phyloP scores from a whole-genome alignment of 176 grass and related monocot species.

The Zoysia pacifica region DNA sequence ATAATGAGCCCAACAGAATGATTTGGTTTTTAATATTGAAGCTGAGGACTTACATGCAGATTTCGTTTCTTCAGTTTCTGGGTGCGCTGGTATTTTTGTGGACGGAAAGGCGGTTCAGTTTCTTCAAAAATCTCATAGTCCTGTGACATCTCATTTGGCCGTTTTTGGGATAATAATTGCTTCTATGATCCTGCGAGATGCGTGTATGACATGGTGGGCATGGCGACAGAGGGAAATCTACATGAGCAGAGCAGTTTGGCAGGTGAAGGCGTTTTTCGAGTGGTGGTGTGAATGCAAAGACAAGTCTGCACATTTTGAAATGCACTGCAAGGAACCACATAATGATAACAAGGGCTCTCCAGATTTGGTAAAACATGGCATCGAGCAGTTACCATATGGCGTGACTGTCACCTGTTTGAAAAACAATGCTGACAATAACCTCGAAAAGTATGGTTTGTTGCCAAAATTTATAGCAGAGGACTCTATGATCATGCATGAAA shows the following conservation, averaged over 20 bases:
- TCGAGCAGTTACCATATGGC: background rate
- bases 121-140: constrained; percentile 10
- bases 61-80: constrained; percentile 24
- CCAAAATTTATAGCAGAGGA: constrained; percentile 26
- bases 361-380: background rate
- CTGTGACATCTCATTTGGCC: background rate
- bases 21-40: constrained; percentile 30
- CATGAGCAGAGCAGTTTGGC: background rate
- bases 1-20: constrained; percentile 25
- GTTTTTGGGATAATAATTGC: background rate
- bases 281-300: background rate
- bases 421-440: background rate
- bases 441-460: constrained; percentile 14
- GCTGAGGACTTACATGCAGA: constrained; percentile 4
- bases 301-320: background rate
- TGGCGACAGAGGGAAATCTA: background rate
- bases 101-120: constrained; percentile 11
- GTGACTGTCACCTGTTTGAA: background rate
- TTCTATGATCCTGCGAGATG: constrained; percentile 9
- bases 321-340: background rate
- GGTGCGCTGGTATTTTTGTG: constrained; percentile 15
- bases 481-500: background rate
- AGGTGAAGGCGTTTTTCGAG: background rate
- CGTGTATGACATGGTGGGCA: constrained; percentile 17
- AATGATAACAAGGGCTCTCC: background rate